Conservation (phyloP, 192 early-diverging fungal genomes). For the Jimgerdemannia flammicorona region DNA sequence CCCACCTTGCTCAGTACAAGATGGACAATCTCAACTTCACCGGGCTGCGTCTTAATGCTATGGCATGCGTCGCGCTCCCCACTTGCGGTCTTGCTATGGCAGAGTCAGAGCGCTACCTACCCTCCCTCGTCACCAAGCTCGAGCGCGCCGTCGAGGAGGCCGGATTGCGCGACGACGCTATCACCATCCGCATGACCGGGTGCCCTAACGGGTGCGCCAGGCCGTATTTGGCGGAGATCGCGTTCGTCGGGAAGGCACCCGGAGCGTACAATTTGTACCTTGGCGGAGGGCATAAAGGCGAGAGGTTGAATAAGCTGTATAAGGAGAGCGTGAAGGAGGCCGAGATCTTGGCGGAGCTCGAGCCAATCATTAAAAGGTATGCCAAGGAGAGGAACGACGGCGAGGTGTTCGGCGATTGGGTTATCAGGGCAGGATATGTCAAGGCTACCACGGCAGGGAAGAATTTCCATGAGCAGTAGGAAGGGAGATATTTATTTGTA, state of each 20-base stretch:
- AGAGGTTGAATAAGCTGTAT: constrained; percentile 89
- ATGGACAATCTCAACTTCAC: constrained; percentile 80
- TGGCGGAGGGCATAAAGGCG: constrained; percentile 83
- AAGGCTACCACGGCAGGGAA: constrained; percentile 72
- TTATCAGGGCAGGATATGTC: constrained; percentile 83
- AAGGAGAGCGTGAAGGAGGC: constrained; percentile 86
- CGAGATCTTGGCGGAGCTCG: constrained; percentile 76
- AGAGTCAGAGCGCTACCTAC: constrained; percentile 95
- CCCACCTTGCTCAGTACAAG: constrained; percentile 69
- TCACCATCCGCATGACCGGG: constrained; percentile 96
- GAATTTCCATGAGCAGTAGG: constrained; percentile 70
- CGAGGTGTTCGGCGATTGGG: constrained; percentile 95
- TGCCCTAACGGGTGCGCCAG: constrained; percentile 98
- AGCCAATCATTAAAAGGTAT: constrained; percentile 80
- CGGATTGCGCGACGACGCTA: constrained; percentile 83
- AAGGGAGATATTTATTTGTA: not conserved
- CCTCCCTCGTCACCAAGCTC: constrained; percentile 73
- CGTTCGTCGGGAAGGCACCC: constrained; percentile 92
- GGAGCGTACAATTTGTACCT: constrained; percentile 95
- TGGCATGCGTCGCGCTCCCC: constrained; percentile 96
- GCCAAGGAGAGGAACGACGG: constrained; percentile 63
- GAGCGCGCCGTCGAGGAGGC: constrained; percentile 76
- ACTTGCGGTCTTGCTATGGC: constrained; percentile 96
- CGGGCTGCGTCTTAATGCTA: constrained; percentile 81
- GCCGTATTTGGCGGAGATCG: constrained; percentile 92